Base-by-base conservation (phyloP, 306 rosid genomes). In the Mimosa pudica region DNA sequence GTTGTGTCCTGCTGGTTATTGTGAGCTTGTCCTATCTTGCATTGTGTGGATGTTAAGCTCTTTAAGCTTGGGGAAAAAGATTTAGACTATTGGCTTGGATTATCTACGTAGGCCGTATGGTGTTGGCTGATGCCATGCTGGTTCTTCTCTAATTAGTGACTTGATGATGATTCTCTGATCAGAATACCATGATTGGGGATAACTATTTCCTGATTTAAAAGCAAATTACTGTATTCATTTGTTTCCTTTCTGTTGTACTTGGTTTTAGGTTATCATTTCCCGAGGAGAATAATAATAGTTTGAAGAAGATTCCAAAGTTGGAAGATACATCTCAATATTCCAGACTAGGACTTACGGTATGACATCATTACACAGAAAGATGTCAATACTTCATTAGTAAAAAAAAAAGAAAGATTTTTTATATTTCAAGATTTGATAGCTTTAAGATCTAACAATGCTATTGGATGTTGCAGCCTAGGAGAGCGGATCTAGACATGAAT, bases 401-500 rank as follows among this genome's bases (percentile, higher is more conserved):
- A 52, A 52, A 16, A 12, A 51, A 52, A 4, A 51, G 0, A 9
- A 36, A 71, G 42, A 38, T 2, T 61, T 11, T 62, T 71, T 36
- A 58, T 75, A 73, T 61, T 77, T 68, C 62, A 14, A 41, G 49
- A 18, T 47, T 68, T 12, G 55, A 71, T 41, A 38, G 45, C 24
- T 58, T 77, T 33, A 54, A 73, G 75, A 83, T 85, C 84, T 88
- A 63, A 89, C 85, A 65, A 12, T 77, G 73, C 51, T 16, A 81
- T 81, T 65, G 55, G 48, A 84, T 77, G 16, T 77, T 82, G 81
- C 94, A 95, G 99, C 97, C 98, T 11, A 83, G 98, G 81, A 89
- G 99, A 88, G 97, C 96, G 33, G 98, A 95, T 87, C 85, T 95
- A 44, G 98, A 95, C 89, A 93, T 91, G 99, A 95, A 95, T 81